Conservation (phyloP, 2,329 filamentous ascomycete species). For the Aspergillus novoparasiticus region DNA sequence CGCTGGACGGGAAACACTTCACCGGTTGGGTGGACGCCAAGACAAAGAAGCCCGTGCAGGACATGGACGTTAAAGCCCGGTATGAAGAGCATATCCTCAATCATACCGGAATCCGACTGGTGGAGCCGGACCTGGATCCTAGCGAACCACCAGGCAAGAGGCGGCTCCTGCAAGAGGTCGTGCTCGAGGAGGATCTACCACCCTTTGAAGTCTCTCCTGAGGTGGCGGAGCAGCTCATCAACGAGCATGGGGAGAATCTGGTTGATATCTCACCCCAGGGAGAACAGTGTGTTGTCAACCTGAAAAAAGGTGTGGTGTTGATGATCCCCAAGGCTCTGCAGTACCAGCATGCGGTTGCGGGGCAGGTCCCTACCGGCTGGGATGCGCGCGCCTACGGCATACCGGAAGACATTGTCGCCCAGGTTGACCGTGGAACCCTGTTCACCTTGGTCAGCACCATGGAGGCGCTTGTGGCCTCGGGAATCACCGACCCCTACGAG, state of each 20-base stretch:
- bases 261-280: constrained; percentile 95
- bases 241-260: constrained; percentile 94
- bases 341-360: constrained; percentile 95
- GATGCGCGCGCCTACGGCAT: constrained; percentile 95
- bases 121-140: constrained; percentile 94
- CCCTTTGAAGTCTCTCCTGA: constrained; percentile 97
- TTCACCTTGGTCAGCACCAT: constrained; percentile 93
- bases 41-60: constrained; percentile 90
- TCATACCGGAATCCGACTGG: constrained; percentile 94
- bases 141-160: constrained; percentile 99
- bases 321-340: constrained; percentile 96
- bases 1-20: constrained; percentile 93
- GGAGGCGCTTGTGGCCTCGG: constrained; percentile 84
- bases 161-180: constrained; percentile 95
- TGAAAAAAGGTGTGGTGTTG: constrained; percentile 93
- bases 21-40: constrained; percentile 96
- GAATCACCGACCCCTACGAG: constrained; percentile 98
- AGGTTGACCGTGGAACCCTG: constrained; percentile 94
- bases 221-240: constrained; percentile 94
- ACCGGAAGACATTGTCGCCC: constrained; percentile 94
- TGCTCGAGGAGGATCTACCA: constrained; percentile 95
- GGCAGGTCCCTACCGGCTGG: constrained; percentile 96
- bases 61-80: constrained; percentile 96
- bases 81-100: constrained; percentile 97
- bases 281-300: constrained; percentile 89